Conservation (phyloP, 2,329 filamentous ascomycete species). For the Leptodontidium sp. region DNA sequence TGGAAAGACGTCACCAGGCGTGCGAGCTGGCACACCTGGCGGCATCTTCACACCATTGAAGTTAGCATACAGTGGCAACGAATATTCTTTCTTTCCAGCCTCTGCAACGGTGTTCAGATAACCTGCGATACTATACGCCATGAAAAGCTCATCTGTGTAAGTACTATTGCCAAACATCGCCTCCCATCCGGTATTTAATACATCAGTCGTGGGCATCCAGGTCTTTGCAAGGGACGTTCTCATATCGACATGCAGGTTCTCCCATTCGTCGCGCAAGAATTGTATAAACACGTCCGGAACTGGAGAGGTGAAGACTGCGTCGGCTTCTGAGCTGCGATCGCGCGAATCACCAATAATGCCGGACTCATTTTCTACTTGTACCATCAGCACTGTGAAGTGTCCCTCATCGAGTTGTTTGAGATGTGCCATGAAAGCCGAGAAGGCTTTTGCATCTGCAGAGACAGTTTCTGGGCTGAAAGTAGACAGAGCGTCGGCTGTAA, state of each 20-base stretch:
- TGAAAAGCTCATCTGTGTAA: conserved; percentile 56
- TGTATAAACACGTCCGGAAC: conserved; percentile 50
- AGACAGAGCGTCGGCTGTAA: conserved; percentile 48
- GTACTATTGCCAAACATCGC: conserved; percentile 51
- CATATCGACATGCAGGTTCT: conserved; percentile 41
- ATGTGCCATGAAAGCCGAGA: conserved; percentile 50
- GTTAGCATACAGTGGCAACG: conserved; percentile 55
- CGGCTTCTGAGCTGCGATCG: conserved; percentile 53
- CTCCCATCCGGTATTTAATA: conserved; percentile 46
- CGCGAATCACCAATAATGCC: conserved; percentile 61
- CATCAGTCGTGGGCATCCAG: conserved; percentile 18
- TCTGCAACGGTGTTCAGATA: conserved; percentile 53
- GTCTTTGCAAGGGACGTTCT: too few species aligned
- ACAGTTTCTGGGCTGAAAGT: conserved; percentile 49
- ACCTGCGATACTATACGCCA: conserved; percentile 54
- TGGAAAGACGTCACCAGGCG: not conserved
- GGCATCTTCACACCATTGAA: conserved; percentile 49
- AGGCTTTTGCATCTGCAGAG: conserved; percentile 52
- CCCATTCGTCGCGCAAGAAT: conserved; percentile 43
- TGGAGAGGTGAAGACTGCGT: conserved; percentile 51
- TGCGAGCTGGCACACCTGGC: conserved; percentile 50
- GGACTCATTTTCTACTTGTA: conserved; percentile 65
- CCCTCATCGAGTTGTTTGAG: conserved; percentile 54
- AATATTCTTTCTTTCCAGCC: conserved; percentile 52
- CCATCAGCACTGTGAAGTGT: conserved; percentile 61